phyloP scores from a whole-genome alignment of 441 rosid species.

The Brassica hybrid region DNA sequence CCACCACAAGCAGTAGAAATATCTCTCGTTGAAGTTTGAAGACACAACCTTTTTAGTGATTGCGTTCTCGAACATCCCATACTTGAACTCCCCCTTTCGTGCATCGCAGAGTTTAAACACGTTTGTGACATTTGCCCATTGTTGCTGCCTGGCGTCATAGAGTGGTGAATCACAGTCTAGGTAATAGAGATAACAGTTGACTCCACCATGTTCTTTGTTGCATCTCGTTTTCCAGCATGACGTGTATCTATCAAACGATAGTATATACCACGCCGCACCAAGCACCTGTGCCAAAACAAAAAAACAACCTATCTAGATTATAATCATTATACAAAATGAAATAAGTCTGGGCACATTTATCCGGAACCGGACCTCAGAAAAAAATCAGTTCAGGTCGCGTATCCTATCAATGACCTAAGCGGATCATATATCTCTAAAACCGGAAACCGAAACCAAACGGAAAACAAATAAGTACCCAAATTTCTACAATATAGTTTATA shows the following conservation, averaged over 20 bases:
- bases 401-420: too few relatives aligned
- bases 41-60: conserved; percentile 69
- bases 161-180: conserved; percentile 71
- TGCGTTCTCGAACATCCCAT: conserved; percentile 80
- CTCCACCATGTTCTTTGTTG: conserved; percentile 48
- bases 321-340: too few relatives aligned
- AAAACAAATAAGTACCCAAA: too few relatives aligned
- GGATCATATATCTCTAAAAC: too few relatives aligned
- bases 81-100: conserved; percentile 48
- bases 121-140: conserved; percentile 66
- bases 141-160: conserved; percentile 40
- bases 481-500: too few relatives aligned
- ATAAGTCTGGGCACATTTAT: too few relatives aligned
- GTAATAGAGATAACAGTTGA: conserved; percentile 59
- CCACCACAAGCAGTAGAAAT: conserved; percentile 98
- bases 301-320: background rate
- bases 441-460: too few relatives aligned
- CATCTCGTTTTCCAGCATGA: conserved; percentile 79
- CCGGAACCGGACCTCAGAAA: too few relatives aligned
- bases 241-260: conserved; percentile 76
- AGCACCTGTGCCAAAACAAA: conserved; percentile 70
- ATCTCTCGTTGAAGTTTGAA: conserved; percentile 64
- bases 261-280: conserved; percentile 90
- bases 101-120: conserved; percentile 75
- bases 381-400: too few relatives aligned